Evolutionary conservation across 2,329 filamentous ascomycete species (phyloP).

Genomic region (Colletotrichum chlorophyti): DNA sequence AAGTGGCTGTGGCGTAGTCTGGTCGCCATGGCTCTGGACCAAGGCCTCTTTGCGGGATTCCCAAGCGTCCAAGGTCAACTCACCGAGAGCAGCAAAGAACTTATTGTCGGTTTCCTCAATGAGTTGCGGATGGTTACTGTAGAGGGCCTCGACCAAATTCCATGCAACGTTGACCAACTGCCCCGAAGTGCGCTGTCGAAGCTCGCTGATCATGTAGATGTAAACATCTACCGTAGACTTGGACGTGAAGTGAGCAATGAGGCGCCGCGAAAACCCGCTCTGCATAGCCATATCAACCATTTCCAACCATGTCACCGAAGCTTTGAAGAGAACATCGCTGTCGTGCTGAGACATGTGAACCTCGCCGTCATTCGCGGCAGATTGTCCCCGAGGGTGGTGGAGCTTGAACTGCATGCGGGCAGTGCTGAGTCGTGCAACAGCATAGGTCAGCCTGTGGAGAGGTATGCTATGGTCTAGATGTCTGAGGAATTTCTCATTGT

Average conservation of each 20-base stretch:
- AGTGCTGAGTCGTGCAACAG: slow-evolving; percentile 33
- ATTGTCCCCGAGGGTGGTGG: slow-evolving; percentile 35
- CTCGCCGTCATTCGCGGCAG: background rate
- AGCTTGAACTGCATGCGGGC: slow-evolving; percentile 38
- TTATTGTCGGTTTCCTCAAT: background rate
- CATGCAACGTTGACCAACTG: slow-evolving; percentile 34
- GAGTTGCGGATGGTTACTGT: slow-evolving; percentile 32
- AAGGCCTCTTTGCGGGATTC: background rate
- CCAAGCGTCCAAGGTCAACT: slow-evolving; percentile 5
- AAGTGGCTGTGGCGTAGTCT: background rate
- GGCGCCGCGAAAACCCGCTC: slow-evolving; percentile 37
- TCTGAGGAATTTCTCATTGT: slow-evolving; percentile 30
- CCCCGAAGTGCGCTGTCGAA: slow-evolving; percentile 31
- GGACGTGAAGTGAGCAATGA: slow-evolving; percentile 36
- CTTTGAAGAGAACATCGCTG: slow-evolving; percentile 34
- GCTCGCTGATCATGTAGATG: slow-evolving; percentile 40
- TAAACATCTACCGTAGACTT: slow-evolving; percentile 38
- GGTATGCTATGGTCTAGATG: slow-evolving; percentile 37
- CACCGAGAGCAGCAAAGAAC: background rate
- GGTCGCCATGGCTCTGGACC: background rate
- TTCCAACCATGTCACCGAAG: slow-evolving; percentile 34
- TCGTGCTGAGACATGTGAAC: slow-evolving; percentile 31
- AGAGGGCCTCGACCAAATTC: slow-evolving; percentile 35
- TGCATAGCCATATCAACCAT: slow-evolving; percentile 29
- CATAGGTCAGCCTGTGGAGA: slow-evolving; percentile 33